Evolutionary conservation across 1,139 yeast genomes (phyloP), one percentile per base, ranked within the genome.

Genomic region (Saccharomycopsis crataegensis): DNA sequence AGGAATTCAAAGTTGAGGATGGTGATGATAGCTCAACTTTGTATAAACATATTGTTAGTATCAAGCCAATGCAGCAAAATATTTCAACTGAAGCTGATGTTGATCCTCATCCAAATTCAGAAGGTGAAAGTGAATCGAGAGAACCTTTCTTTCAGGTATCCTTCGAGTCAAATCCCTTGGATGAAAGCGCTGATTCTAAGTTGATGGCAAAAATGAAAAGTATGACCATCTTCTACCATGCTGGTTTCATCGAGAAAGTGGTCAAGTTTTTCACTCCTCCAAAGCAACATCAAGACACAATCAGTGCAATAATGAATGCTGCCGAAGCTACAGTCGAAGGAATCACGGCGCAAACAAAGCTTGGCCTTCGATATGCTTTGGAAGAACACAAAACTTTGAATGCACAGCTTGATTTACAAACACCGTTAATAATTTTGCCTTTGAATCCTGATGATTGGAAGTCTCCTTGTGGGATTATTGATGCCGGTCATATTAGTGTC

Each of bases 251-350:
- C 46, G 94, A 90, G 62, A 87, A 83, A 55, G 74, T 93, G 49
- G 74, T 78, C 12, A 70, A 68, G 54, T 93, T 94, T 64, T 93
- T 94, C 72, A 82, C 78, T 48, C 96, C 98, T 1, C 96, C 97
- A 12, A 82, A 81, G 57, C 81, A 82, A 41, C 96, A 91, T 62
- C 73, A 85, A 57, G 96, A 90, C 63, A 90, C 98, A 0, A 81
- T 94, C 43, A 95, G 93, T 36, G 95, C 95, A 6, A 81, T 94
- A 34, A 82, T 94, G 82, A 86, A 83, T 66, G 98, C 96, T 0
- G 99, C 99, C 0, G 96, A 91, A 60, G 90, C 93, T 0, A 90
- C 97, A 0, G 86, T 94, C 56, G 96, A 90, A 65, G 97, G 96
- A 1, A 73, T 94, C 59, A 83, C 96, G 0, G 76, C 85, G 34